phyloP scores from a whole-genome alignment of 345 rosid species.

The Streptanthus diversifolius region DNA sequence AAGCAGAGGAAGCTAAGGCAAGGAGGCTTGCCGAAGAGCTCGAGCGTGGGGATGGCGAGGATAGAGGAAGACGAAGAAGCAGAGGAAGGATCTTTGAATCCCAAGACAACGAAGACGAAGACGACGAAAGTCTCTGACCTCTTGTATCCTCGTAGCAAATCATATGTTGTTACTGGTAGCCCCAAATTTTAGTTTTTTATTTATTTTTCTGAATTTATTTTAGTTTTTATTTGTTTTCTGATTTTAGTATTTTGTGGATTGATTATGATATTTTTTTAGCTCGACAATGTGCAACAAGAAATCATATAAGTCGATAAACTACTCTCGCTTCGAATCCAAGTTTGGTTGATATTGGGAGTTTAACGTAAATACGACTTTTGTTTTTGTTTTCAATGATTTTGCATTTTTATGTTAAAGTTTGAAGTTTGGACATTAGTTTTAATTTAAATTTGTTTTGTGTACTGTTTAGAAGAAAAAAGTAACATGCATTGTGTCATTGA shows the following conservation, averaged over 20 bases:
- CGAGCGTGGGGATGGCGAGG: constrained; percentile 54
- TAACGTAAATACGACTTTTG: neutral
- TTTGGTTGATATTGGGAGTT: constrained; percentile 1
- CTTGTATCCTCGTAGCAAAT: constrained; percentile 46
- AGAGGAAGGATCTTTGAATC: constrained; percentile 33
- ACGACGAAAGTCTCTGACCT: constrained; percentile 25
- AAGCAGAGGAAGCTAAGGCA: constrained; percentile 14
- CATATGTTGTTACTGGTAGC: constrained; percentile 38
- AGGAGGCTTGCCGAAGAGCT: constrained; percentile 46
- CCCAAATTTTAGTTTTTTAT: constrained; percentile 3
- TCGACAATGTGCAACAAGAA: constrained; percentile 3
- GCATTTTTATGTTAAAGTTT: neutral
- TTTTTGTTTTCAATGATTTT: neutral
- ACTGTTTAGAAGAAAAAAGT: neutral
- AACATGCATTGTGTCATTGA: neutral
- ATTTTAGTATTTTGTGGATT: constrained; percentile 7
- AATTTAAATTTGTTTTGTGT: neutral
- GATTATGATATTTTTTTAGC: neutral
- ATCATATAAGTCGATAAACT: neutral
- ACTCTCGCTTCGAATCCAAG: neutral
- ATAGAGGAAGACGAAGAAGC: constrained; percentile 49
- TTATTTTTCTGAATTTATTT: too few relatives aligned
- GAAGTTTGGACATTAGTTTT: neutral
- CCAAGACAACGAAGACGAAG: constrained; percentile 31
- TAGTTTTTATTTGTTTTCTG: neutral